Percentiles rank a stretch among this genome's conserved stretches.
Evolutionary conservation across 805 yeast genomes (phyloP).

Genomic region (Wilhelminamyces savonicus): DNA sequence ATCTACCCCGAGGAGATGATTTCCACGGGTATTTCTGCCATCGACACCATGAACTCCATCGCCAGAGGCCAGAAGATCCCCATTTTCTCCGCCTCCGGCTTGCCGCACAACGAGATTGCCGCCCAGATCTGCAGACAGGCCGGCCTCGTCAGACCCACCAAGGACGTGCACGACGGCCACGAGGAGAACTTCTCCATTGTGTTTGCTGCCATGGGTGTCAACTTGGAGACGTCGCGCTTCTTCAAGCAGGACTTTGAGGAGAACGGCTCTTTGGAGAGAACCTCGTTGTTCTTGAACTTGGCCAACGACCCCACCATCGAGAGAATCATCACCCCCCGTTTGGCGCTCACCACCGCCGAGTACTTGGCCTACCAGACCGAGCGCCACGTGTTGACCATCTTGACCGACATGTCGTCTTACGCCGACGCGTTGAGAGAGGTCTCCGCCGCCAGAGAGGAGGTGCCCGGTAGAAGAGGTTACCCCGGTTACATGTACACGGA

Average conservation of each 20-base stretch:
- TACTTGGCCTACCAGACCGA: slow-evolving; percentile 98
- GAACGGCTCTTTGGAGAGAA: slow-evolving; percentile 97
- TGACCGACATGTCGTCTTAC: slow-evolving; percentile 99
- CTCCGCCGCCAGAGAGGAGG: slow-evolving; percentile 99
- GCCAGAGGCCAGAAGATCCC: slow-evolving; percentile 99
- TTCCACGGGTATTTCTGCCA: slow-evolving; percentile 97
- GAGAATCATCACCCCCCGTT: slow-evolving; percentile 98
- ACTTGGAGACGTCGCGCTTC: slow-evolving; percentile 95
- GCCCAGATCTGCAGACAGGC: slow-evolving; percentile 99
- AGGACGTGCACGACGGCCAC: slow-evolving; percentile 99
- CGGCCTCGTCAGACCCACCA: slow-evolving; percentile 97
- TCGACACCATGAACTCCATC: slow-evolving; percentile 98
- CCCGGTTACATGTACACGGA: slow-evolving; percentile 99
- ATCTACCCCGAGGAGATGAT: slow-evolving; percentile 99
- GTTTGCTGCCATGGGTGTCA: slow-evolving; percentile 99
- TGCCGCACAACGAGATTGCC: slow-evolving; percentile 99
- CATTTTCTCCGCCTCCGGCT: slow-evolving; percentile 97
- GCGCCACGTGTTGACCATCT: slow-evolving; percentile 95
- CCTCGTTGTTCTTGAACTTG: slow-evolving; percentile 90
- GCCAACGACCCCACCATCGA: slow-evolving; percentile 99
- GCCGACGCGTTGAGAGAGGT: slow-evolving; percentile 99
- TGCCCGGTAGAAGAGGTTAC: slow-evolving; percentile 99
- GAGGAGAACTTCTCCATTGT: slow-evolving; percentile 99
- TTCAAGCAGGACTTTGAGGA: slow-evolving; percentile 99
- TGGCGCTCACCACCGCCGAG: slow-evolving; percentile 98